Conservation (phyloP, 176 grass and related monocot genomes). For the Melocanna baccifera region DNA sequence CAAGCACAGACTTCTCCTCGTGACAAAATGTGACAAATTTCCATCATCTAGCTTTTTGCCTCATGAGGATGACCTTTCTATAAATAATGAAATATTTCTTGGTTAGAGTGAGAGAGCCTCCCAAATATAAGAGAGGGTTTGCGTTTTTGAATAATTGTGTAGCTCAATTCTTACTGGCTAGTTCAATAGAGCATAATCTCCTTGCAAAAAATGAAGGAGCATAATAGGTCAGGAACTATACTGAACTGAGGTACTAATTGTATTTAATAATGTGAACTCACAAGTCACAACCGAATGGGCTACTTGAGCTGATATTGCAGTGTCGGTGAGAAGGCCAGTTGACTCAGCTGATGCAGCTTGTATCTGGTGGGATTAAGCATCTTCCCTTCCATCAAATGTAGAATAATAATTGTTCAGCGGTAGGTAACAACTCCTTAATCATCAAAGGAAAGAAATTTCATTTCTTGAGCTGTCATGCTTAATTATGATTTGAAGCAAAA, state of each 20-base stretch:
- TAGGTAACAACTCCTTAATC: conserved; percentile 39
- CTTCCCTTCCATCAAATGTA: conserved; percentile 16
- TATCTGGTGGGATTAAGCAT: conserved; percentile 51
- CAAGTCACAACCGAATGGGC: background rate
- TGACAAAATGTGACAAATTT: conserved; percentile 9
- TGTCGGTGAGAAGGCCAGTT: conserved; percentile 51
- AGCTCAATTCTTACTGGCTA: background rate
- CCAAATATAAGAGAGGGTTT: background rate
- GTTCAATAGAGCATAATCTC: background rate
- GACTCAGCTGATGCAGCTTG: conserved; percentile 26
- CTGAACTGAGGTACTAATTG: background rate
- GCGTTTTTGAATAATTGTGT: background rate
- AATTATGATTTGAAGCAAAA: conserved; percentile 1
- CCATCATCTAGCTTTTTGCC: background rate
- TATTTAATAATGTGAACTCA: conserved; percentile 10
- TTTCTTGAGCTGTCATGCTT: conserved; percentile 29
- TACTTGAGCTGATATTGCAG: conserved; percentile 30
- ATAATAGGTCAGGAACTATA: background rate
- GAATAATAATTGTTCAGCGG: conserved; percentile 28
- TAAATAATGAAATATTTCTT: background rate
- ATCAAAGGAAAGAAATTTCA: conserved; percentile 32
- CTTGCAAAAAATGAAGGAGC: background rate
- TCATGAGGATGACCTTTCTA: background rate
- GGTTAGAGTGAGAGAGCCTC: background rate
- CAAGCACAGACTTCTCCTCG: background rate